Evolutionary conservation across 2,329 filamentous ascomycete genomes (phyloP), one percentile per base, ranked within the genome.

Genomic region (Zymoseptoria tritici): DNA sequence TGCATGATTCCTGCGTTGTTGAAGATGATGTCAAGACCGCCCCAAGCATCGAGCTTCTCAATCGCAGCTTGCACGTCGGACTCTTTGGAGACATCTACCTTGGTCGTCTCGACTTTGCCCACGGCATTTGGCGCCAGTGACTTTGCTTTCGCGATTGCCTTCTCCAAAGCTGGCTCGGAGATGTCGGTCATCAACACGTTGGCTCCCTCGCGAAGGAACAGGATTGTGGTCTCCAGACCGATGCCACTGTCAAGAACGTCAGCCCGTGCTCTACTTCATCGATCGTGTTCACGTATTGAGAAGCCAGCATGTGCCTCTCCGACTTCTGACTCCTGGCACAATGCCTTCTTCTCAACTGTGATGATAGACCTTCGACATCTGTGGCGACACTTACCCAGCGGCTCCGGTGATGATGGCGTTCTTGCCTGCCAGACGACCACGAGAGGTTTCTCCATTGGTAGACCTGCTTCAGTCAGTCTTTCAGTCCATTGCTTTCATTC

Each of bases 1-100:
- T 96, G 92, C 92, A 97, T 97, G 76, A 97, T 97, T 58, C 92
- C 92, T 22, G 92, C 92, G 75, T 97, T 97, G 85, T 97, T 97
- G 85, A 96, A 97, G 70, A 96, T 90, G 72, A 96, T 81, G 74
- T 97, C 92, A 2, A 94, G 77, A 52, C 92, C 92, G 71, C 92
- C 92, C 89, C 90, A 95, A 59, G 83, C 73, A 75, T 97, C 92
- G 60, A 93, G 78, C 9, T 83, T 77, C 67, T 89, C 87, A 56
- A 96, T 81, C 73, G 89, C 85, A 58, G 85, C 84, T 70, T 91
- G 78, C 31, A 97, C 85, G 59, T 94, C 84, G 62, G 82, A 76
- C 74, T 97, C 92, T 71, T 91, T 92, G 73, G 90, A 91, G 57
- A 97, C 92, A 72, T 97, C 91, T 76, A 85, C 87, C 65, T 83